A percentile compares a stretch with the other conserved stretches of the same genome.
These are phyloP conservation scores for Diaporthe eres DNA, from an alignment of 2,329 filamentous ascomycete species.

Conservation along the genomic window DNA sequence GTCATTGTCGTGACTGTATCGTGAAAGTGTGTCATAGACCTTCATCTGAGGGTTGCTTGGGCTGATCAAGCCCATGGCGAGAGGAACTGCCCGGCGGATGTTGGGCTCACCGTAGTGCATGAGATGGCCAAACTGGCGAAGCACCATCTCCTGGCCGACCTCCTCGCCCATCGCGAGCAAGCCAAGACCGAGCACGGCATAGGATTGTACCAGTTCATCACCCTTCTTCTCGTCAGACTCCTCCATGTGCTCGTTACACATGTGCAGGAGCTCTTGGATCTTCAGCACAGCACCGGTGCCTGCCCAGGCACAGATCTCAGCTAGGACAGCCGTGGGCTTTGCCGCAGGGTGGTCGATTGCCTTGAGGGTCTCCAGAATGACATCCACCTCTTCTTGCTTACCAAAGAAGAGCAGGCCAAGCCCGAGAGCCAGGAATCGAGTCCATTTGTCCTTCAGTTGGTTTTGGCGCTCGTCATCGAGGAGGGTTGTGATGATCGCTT, in stretches of 20 bases:
- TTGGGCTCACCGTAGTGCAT: slow-evolving; percentile 99
- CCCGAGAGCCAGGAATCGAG: slow-evolving; percentile 94
- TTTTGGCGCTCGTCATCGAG: slow-evolving; percentile 93
- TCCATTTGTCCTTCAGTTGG: slow-evolving; percentile 98
- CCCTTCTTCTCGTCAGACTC: slow-evolving; percentile 95
- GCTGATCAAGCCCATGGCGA: slow-evolving; percentile 96
- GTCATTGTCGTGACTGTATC: slow-evolving; percentile 99
- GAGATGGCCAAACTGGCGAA: slow-evolving; percentile 95
- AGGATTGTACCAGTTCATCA: slow-evolving; percentile 94
- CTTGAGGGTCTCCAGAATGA: slow-evolving; percentile 96
- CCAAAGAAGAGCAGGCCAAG: slow-evolving; percentile 96
- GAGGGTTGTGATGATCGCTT: slow-evolving; percentile 91
- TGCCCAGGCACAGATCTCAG: slow-evolving; percentile 97
- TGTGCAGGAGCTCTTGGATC: slow-evolving; percentile 95
- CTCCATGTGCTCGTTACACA: slow-evolving; percentile 98
- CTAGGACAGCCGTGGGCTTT: slow-evolving; percentile 93
- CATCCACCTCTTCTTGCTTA: slow-evolving; percentile 98
- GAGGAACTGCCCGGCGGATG: slow-evolving; percentile 93
- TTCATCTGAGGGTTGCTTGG: slow-evolving; percentile 99
- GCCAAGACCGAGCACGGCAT: slow-evolving; percentile 93
- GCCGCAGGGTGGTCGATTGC: slow-evolving; percentile 97
- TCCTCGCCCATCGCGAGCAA: slow-evolving; percentile 99
- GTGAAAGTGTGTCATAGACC: slow-evolving; percentile 96
- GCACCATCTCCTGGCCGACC: slow-evolving; percentile 97
- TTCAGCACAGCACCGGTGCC: slow-evolving; percentile 97